phyloP scores from a whole-genome alignment of 2,329 filamentous ascomycete species.

The Penicillium brevicompactum region DNA sequence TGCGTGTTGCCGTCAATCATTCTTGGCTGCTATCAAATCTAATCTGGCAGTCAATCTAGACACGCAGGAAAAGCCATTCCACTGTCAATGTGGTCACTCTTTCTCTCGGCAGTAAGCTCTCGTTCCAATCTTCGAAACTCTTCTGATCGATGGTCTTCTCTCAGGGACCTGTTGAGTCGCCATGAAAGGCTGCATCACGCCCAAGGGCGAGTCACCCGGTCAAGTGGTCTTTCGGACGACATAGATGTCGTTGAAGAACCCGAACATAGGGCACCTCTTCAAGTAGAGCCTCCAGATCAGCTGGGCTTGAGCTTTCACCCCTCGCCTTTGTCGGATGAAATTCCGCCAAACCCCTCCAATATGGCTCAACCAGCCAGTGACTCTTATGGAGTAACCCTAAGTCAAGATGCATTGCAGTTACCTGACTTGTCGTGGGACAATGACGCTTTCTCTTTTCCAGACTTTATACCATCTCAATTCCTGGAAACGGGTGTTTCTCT shows the following conservation, averaged over 20 bases:
- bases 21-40: slow-evolving; percentile 1
- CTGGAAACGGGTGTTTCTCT: slow-evolving; percentile 61
- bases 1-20: neutral
- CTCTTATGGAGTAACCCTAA: neutral
- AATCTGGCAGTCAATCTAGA: slow-evolving; percentile 22
- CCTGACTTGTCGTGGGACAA: neutral
- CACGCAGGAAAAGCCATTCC: slow-evolving; percentile 37
- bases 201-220: neutral
- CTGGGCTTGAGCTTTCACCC: neutral
- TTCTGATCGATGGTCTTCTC: neutral
- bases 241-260: neutral
- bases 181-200: slow-evolving; percentile 15
- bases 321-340: neutral
- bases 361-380: neutral
- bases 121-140: neutral
- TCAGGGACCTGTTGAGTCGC: slow-evolving; percentile 20
- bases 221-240: neutral
- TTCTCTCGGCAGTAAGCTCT: slow-evolving; percentile 34
- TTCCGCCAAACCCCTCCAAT: neutral
- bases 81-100: slow-evolving; percentile 31
- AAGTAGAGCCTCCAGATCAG: neutral
- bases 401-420: neutral
- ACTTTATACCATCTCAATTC: slow-evolving; percentile 59
- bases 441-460: slow-evolving; percentile 40
- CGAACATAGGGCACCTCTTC: neutral